phyloP scores from a whole-genome alignment of 352 stramenopile genomes.

The Pythium biforme region DNA sequence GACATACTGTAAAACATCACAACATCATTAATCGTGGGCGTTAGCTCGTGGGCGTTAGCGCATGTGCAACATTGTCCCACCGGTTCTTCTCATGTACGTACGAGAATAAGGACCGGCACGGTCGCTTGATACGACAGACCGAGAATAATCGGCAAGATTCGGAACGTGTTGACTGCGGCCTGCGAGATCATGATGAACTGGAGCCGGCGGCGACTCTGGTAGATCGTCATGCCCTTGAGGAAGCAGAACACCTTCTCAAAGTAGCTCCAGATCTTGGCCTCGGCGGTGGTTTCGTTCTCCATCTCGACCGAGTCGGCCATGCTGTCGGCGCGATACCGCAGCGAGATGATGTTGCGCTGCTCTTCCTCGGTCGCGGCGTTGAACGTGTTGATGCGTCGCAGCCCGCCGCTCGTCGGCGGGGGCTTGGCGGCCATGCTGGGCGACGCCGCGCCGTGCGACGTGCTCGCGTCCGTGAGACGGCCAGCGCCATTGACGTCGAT shows the following conservation, averaged over 20 bases:
- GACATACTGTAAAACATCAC: conserved; percentile 47
- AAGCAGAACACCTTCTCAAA: conserved; percentile 88
- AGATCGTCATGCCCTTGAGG: conserved; percentile 88
- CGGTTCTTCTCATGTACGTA: conserved; percentile 11
- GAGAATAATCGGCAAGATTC: conserved; percentile 86
- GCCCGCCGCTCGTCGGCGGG: conserved; percentile 26
- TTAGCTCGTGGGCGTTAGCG: no score
- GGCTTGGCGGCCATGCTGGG: conserved; percentile 11
- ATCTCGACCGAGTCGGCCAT: conserved; percentile 82
- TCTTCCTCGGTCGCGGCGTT: conserved; percentile 67
- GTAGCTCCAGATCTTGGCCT: conserved; percentile 75
- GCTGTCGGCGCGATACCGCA: conserved; percentile 81
- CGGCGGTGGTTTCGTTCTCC: conserved; percentile 50
- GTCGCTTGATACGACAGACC: conserved; percentile 83
- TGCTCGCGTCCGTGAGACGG: conserved; percentile 12
- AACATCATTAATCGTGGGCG: not conserved
- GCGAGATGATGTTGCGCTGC: conserved; percentile 84
- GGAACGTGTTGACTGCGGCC: conserved; percentile 74
- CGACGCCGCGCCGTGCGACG: conserved; percentile 7
- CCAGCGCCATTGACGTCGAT: conserved; percentile 17
- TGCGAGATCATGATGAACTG: conserved; percentile 90
- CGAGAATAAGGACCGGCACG: conserved; percentile 79
- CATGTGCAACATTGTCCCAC: no score
- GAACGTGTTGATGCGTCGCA: conserved; percentile 75
- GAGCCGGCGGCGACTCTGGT: conserved; percentile 70